These are phyloP conservation scores for Capsicum rhomboideum DNA, from an alignment of 257 asterid genomes.

Conservation along the genomic window DNA sequence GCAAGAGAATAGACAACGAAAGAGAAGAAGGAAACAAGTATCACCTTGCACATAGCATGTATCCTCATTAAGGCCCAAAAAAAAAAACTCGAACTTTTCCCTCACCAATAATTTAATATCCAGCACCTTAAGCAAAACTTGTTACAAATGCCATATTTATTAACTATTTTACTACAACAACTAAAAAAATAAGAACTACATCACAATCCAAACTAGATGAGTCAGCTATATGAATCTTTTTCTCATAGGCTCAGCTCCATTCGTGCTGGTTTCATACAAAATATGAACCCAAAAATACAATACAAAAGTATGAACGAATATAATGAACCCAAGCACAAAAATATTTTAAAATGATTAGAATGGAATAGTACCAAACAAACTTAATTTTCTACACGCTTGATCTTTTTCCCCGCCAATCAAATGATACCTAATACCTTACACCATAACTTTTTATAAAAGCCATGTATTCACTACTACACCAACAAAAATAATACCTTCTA, in stretches of 20 bases:
- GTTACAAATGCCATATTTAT: background rate
- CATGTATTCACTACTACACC: no score
- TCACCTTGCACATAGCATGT: background rate
- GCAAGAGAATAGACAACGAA: background rate
- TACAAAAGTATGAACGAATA: background rate
- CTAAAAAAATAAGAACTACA: background rate
- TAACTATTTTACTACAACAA: background rate
- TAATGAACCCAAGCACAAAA: background rate
- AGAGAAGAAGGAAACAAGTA: background rate
- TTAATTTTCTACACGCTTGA: no score
- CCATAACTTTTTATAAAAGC: no score
- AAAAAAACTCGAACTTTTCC: no score
- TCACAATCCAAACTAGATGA: background rate
- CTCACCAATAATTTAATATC: no score
- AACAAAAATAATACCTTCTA: background rate
- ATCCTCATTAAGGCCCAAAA: background rate
- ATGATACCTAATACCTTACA: no score
- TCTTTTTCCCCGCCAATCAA: no score
- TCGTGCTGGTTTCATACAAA: background rate
- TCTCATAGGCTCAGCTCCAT: no score
- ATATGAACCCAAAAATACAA: background rate
- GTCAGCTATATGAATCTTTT: no score
- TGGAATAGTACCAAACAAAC: background rate
- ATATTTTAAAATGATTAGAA: background rate
- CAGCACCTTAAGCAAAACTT: background rate